Percentiles rank a stretch among this genome's conserved stretches.
phyloP scores from a whole-genome alignment of 768 basidiomycete genomes.

The Kwoniella sp. region DNA sequence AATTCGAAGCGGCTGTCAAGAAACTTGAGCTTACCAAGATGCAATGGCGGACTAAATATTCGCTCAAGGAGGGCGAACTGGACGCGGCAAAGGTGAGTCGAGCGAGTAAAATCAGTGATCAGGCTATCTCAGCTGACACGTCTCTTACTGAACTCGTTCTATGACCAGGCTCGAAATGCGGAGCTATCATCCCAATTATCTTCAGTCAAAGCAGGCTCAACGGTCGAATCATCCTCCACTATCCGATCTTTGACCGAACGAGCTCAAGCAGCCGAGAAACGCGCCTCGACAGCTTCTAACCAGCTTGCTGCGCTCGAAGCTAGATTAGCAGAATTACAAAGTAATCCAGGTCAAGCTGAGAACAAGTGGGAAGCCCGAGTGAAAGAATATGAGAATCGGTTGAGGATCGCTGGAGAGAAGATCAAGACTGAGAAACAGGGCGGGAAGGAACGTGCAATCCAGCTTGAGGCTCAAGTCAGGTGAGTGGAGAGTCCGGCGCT shows the following conservation, averaged over 20 bases:
- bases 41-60: constrained; percentile 78
- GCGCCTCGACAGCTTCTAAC: constrained; percentile 80
- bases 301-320: constrained; percentile 83
- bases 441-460: constrained; percentile 69
- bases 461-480: constrained; percentile 54
- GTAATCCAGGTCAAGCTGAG: constrained; percentile 72
- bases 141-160: not conserved
- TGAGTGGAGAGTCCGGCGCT: constrained; percentile 23
- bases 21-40: constrained; percentile 76
- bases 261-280: constrained; percentile 79
- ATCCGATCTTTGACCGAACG: constrained; percentile 70
- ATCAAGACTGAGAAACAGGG: constrained; percentile 93
- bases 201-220: constrained; percentile 63
- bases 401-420: constrained; percentile 83
- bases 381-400: constrained; percentile 79
- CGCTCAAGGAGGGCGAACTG: constrained; percentile 83
- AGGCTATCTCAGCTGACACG: not conserved
- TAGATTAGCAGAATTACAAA: constrained; percentile 71
- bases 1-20: constrained; percentile 84
- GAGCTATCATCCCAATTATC: constrained; percentile 75
- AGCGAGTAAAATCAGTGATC: not conserved
- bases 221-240: constrained; percentile 63
- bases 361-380: constrained; percentile 94
- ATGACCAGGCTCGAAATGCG: constrained; percentile 65
- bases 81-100: constrained; percentile 74